Evolutionary conservation across 176 grass and related monocot species (phyloP).

Genomic region (Oryza brachyantha): DNA sequence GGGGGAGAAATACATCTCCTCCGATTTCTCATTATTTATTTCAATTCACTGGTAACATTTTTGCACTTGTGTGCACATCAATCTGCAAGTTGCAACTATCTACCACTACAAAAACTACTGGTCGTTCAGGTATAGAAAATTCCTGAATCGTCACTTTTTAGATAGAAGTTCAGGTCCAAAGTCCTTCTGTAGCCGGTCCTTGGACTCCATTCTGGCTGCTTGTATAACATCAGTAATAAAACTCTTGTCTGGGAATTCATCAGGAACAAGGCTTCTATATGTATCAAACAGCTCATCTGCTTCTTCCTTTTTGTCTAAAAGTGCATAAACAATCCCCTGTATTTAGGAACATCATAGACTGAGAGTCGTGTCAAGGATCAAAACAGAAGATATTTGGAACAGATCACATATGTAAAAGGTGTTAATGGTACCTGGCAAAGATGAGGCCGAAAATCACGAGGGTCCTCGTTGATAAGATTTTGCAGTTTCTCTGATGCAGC

Average conservation of each 20-base stretch:
- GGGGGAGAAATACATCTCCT: neutral
- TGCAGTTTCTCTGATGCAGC: conserved; percentile 63
- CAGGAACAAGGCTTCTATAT: conserved; percentile 77
- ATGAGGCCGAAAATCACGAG: conserved; percentile 74
- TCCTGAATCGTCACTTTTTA: conserved; percentile 38
- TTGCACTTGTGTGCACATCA: neutral
- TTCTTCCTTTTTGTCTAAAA: conserved; percentile 73
- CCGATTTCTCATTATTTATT: neutral
- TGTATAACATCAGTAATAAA: conserved; percentile 79
- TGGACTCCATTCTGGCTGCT: conserved; percentile 55
- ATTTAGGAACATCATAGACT: conserved; percentile 6
- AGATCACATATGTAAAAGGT: neutral
- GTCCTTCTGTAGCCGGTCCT: conserved; percentile 47
- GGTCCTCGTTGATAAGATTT: conserved; percentile 76
- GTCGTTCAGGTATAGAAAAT: conserved; percentile 2
- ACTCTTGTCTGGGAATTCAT: conserved; percentile 84
- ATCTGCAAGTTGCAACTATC: neutral
- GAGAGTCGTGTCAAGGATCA: neutral
- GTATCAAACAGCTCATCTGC: conserved; percentile 63
- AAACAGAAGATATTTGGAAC: neutral
- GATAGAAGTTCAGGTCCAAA: conserved; percentile 43
- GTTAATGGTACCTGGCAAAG: conserved; percentile 70
- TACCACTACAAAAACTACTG: conserved; percentile 9
- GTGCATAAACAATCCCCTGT: conserved; percentile 78
- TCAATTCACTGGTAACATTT: neutral